A percentile compares a stretch with the other conserved stretches of the same genome.
Conservation (phyloP, 2,329 filamentous ascomycete genomes). For the Parascedosporium putredinis region DNA sequence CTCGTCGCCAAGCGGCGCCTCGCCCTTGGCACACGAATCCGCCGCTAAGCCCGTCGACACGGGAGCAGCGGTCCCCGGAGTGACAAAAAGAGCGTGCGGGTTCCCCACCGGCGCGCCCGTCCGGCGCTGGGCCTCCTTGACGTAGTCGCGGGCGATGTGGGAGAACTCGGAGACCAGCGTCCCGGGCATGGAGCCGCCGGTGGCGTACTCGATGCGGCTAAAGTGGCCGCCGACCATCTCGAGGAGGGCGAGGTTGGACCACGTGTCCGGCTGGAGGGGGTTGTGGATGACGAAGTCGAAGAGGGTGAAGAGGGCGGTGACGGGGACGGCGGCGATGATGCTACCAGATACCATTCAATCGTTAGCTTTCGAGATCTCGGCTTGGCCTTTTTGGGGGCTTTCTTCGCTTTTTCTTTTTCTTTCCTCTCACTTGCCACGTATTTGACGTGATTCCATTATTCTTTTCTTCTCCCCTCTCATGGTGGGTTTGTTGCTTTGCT, state of each 20-base stretch:
- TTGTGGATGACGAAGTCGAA: constrained; percentile 31
- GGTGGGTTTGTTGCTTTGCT: not conserved
- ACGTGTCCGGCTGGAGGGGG: constrained; percentile 22
- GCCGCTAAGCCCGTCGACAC: too few species aligned
- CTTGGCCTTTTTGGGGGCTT: too few species aligned
- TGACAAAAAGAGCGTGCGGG: constrained; percentile 8
- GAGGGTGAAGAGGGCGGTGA: constrained; percentile 27
- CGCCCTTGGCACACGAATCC: too few species aligned
- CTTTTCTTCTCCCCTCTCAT: too few species aligned
- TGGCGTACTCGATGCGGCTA: constrained; percentile 28
- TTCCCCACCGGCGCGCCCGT: not conserved
- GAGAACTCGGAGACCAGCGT: constrained; percentile 28
- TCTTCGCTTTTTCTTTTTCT: too few species aligned
- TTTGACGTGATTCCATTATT: too few species aligned
- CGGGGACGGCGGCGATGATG: constrained; percentile 24
- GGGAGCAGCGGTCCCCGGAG: constrained; percentile 4
- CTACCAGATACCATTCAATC: constrained; percentile 13
- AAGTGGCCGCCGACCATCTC: constrained; percentile 32
- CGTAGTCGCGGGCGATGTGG: constrained; percentile 30
- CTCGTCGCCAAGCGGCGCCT: not conserved
- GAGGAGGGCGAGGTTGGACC: constrained; percentile 25
- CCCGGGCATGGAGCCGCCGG: constrained; percentile 23
- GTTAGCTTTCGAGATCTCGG: too few species aligned
- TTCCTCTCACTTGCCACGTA: too few species aligned
- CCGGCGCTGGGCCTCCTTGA: constrained; percentile 14